Base-by-base conservation (phyloP, 2,329 filamentous ascomycete genomes). In the Monilinia fructigena region DNA sequence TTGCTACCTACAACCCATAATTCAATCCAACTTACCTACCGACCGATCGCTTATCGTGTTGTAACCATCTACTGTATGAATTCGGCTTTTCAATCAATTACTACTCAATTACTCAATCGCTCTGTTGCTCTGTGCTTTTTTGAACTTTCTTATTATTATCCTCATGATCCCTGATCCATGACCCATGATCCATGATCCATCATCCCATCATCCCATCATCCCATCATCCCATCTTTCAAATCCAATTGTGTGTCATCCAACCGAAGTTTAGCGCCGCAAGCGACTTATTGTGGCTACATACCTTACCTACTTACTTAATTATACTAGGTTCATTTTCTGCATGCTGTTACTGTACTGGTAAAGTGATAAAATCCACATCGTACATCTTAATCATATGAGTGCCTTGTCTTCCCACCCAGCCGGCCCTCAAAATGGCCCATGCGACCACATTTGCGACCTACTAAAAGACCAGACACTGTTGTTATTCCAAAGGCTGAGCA, bases 401-500 rank as follows among this genome's bases (percentile, higher is more conserved):
- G 66, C 60, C 53, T 53, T 63, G 66, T 56, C 58, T 52, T 54
- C 45, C 28, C 66, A 65, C 67, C 71, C 68, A 72, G 70, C 71
- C 71, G 72, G 67, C 71, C 71, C 7, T 68, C 40, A 68, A 35
- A 66, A 53, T 38, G 70, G 66, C 70, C 69, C 63, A 60, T 56
- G 42, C 55, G 61, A 70, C 66, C 72, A 31, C 40, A 53, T 66
- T 26, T 66, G 50, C 67, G 68, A 66, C 70, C 70, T 60, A 55
- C 40, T 47, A 59, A 56, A 50, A 35, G 55, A 58, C 59, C 68
- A 71, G 69, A 67, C 66, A 60, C 65, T 60, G 70, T 69, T 70
- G 65, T 63, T 60, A 66, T 59, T 48, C 20, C 50, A 69, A 69
- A 71, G 72, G 71, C 72, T 73, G 72, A 72, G 68, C 68, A 65